Percentiles rank a stretch among this genome's conserved stretches.
These are phyloP conservation scores for Sphaerulina vaccinii DNA, from an alignment of 2,329 filamentous ascomycete species.

Conservation along the genomic window DNA sequence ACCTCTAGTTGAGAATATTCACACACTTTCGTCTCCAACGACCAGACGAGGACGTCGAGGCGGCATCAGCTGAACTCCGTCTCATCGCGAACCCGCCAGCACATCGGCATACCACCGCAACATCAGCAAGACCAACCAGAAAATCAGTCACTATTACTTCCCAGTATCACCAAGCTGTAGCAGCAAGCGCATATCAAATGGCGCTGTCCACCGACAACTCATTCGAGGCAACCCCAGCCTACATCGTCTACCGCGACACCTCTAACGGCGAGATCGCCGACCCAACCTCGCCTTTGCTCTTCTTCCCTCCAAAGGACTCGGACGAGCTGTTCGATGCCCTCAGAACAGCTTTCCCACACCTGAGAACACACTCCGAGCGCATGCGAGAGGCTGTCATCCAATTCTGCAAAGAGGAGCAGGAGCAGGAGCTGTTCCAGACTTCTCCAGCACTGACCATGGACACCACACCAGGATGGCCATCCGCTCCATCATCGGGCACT, in stretches of 20 bases:
- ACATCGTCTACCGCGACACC: constrained; percentile 39
- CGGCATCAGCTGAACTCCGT: constrained; percentile 17
- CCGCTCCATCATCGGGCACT: constrained; percentile 32
- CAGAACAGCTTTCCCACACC: constrained; percentile 36
- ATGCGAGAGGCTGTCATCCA: constrained; percentile 42
- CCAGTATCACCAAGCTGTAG: background rate
- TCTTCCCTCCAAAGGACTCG: constrained; percentile 41
- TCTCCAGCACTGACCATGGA: constrained; percentile 26
- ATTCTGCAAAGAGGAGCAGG: constrained; percentile 35
- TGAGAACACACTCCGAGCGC: constrained; percentile 40
- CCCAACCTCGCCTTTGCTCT: constrained; percentile 35
- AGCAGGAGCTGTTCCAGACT: constrained; percentile 30
- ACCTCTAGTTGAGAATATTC: too few species aligned
- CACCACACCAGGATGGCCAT: constrained; percentile 30
- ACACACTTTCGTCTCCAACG: background rate
- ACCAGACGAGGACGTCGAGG: constrained; percentile 18
- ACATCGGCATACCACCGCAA: constrained; percentile 2
- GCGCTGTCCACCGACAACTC: constrained; percentile 19
- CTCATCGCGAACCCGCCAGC: constrained; percentile 7
- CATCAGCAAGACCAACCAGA: constrained; percentile 1
- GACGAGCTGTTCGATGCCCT: constrained; percentile 43
- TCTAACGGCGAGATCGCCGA: constrained; percentile 33
- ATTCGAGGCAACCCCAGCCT: constrained; percentile 26
- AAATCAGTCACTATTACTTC: constrained; percentile 2
- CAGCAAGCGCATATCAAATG: constrained; percentile 16